Evolutionary conservation across 2,329 filamentous ascomycete genomes (phyloP).

Genomic region (Myriosclerotinia curreyana): DNA sequence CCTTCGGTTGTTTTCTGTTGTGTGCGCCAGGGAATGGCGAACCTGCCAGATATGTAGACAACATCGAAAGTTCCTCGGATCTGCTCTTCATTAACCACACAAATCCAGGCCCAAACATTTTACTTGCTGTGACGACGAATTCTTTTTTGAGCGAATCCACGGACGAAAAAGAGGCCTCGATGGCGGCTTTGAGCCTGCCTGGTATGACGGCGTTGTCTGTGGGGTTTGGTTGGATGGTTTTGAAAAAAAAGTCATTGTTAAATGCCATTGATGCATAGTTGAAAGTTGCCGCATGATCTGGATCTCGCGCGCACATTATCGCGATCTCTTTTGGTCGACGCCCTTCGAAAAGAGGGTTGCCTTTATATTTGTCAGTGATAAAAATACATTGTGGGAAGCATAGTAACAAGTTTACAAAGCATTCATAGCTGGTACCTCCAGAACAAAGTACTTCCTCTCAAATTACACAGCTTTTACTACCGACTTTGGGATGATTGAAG

Average conservation of each 20-base stretch:
- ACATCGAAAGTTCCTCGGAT: constrained; percentile 56
- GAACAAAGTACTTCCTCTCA: not conserved
- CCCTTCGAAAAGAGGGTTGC: not conserved
- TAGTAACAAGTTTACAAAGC: not conserved
- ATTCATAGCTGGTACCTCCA: not conserved
- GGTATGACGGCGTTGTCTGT: constrained; percentile 45
- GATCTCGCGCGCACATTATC: constrained; percentile 74
- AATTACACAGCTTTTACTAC: not conserved
- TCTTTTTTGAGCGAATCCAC: constrained; percentile 78
- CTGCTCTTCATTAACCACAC: constrained; percentile 78
- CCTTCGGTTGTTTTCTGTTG: constrained; percentile 63
- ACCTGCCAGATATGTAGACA: constrained; percentile 88
- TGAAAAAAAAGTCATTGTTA: constrained; percentile 87
- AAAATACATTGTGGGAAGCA: not conserved
- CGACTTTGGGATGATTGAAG: not conserved
- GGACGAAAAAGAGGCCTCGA: constrained; percentile 73
- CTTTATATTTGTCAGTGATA: constrained; percentile 6
- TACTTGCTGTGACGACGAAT: constrained; percentile 73
- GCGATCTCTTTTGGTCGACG: constrained; percentile 59
- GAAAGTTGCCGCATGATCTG: constrained; percentile 75
- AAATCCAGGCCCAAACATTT: constrained; percentile 97
- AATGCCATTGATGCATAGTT: constrained; percentile 96
- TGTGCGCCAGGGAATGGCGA: constrained; percentile 84
- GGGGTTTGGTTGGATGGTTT: constrained; percentile 48
- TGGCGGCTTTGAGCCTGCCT: constrained; percentile 55